phyloP scores from a whole-genome alignment of 169 alveolate genomes.

The Eimeria necatrix region DNA sequence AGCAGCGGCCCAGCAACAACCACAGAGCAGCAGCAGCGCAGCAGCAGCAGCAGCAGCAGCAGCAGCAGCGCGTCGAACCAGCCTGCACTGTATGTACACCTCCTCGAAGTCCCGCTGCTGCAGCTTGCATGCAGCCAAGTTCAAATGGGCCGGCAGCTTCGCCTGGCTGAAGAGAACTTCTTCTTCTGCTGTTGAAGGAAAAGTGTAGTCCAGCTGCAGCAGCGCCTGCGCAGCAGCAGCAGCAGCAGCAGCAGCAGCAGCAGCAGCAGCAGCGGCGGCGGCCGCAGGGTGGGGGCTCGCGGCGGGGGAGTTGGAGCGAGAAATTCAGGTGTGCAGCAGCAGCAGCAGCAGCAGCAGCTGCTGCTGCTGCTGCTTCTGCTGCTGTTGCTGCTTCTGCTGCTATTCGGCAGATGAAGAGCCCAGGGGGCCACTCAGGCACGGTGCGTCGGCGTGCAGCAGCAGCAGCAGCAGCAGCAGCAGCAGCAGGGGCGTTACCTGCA shows the following conservation, averaged over 20 bases:
- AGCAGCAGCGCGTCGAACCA: background rate
- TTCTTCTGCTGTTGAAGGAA: background rate
- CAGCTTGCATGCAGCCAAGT: background rate
- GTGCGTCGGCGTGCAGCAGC: conserved; percentile 14
- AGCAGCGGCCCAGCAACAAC: no score
- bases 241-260: background rate
- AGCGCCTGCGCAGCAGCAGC: background rate
- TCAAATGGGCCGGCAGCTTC: background rate
- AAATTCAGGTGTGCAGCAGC: no score
- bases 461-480: background rate
- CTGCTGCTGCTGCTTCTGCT: conserved; percentile 16
- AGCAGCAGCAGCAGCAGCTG: conserved; percentile 22
- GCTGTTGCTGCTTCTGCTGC: conserved; percentile 20
- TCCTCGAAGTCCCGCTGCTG: background rate
- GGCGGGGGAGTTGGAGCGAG: no score
- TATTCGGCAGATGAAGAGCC: background rate
- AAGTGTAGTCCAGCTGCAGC: background rate
- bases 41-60: background rate
- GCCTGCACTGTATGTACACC: background rate
- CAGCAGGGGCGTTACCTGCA: background rate
- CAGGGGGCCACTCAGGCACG: background rate
- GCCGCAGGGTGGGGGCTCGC: no score
- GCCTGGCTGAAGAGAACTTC: background rate
- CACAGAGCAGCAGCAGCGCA: no score
- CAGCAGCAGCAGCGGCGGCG: conserved; percentile 43